Evolutionary conservation across 2,329 filamentous ascomycete species (phyloP), one percentile per base, ranked within the genome.

Genomic region (Cucurbitaria berberidis): DNA sequence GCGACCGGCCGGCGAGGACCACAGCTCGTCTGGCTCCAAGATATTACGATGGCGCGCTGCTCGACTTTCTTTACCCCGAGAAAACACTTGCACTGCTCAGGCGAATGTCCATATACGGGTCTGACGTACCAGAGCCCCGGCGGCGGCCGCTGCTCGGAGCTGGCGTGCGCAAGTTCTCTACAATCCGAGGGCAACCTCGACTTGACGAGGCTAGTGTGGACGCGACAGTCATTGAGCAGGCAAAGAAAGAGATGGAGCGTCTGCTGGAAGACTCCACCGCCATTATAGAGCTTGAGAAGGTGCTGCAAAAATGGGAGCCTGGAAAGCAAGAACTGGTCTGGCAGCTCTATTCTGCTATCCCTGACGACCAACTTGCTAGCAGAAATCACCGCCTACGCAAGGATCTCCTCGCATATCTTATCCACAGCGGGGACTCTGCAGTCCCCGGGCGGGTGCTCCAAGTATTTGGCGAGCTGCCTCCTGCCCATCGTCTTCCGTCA

Each of bases 1-100:
- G 57, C 36, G 43, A 57, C 35, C 26, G 29, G 18, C 35, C 51
- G 41, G 40, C 52, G 35, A 55, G 38, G n/a, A 50, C 45, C 53
- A 11, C 49, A 22, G 24, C 47, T 8, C 30, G 35, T 1, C 24
- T 55, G 35, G 42, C 45, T 29, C 24, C 39, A 10, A 43, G 29
- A 53, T 15, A 32, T 30, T 46, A 46, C 34, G 45, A 66, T 19
- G 53, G 51, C 32, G 39, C 56, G 27, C 55, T 79, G 30, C 73
- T 81, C 44, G 79, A 81, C 46, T 81, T 82, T 49, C 65, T 82
- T 7, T 81, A 81, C 52, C 80, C 79, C 16, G 71, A 74, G 19
- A 76, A 76, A 47, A 76, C 78, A 1, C 62, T 80, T 48, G 75
- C 76, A 2, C 71, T 76, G 51, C 62, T 79, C 47, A 62, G 62